A percentile compares a stretch with the other conserved stretches of the same genome.
phyloP scores from a whole-genome alignment of 352 stramenopile species.

The Pythium apleroticum region DNA sequence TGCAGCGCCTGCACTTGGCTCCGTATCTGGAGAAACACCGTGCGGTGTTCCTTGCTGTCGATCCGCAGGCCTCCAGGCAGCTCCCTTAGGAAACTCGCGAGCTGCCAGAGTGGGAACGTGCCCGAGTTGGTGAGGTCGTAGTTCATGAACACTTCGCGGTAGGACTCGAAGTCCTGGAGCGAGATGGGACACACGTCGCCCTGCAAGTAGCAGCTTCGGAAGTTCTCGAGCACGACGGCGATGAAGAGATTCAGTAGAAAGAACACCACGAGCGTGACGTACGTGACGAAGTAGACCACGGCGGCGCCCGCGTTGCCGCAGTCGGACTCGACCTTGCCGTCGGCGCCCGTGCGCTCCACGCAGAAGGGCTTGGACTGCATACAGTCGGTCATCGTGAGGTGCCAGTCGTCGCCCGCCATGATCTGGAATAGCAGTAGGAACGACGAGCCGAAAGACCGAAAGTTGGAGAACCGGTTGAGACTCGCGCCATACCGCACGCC shows the following conservation, averaged over 20 bases:
- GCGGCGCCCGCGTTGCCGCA: slow-evolving; percentile 49
- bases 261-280: slow-evolving; percentile 77
- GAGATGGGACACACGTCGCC: slow-evolving; percentile 73
- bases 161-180: slow-evolving; percentile 72
- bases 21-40: slow-evolving; percentile 68
- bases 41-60: slow-evolving; percentile 39
- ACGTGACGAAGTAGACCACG: slow-evolving; percentile 67
- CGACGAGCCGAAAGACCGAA: slow-evolving; percentile 58
- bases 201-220: slow-evolving; percentile 77
- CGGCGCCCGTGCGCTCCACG: slow-evolving; percentile 39
- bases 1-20: slow-evolving; percentile 62
- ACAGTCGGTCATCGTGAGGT: slow-evolving; percentile 81
- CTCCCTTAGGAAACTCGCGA: slow-evolving; percentile 54
- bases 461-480: slow-evolving; percentile 74
- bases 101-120: slow-evolving; percentile 68
- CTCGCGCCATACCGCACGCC: slow-evolving; percentile 52
- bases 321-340: slow-evolving; percentile 50
- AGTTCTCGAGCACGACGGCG: slow-evolving; percentile 82
- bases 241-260: slow-evolving; percentile 86
- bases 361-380: slow-evolving; percentile 61
- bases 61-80: slow-evolving; percentile 55
- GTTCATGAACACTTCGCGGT: slow-evolving; percentile 65
- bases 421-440: slow-evolving; percentile 78
- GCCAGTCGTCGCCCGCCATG: slow-evolving; percentile 82
- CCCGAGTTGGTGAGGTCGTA: slow-evolving; percentile 58